Conservation (phyloP, 345 rosid species). For the Streptanthus diversifolius region DNA sequence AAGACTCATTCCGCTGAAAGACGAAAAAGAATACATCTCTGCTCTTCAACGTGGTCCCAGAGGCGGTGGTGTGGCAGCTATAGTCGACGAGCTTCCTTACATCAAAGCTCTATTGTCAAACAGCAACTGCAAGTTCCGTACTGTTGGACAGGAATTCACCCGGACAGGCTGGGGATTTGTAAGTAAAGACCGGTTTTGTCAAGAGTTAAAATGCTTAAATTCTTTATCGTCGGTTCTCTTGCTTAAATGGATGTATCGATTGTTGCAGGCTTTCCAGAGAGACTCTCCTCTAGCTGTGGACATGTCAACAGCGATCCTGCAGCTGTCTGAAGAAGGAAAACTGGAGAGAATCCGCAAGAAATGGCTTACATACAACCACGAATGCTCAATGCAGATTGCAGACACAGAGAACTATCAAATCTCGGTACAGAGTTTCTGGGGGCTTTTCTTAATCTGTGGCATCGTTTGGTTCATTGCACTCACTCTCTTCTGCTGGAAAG, state of each 20-base stretch:
- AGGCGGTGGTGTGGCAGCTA: slow-evolving; percentile 77
- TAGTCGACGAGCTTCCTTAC: slow-evolving; percentile 94
- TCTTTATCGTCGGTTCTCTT: no score
- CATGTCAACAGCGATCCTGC: slow-evolving; percentile 81
- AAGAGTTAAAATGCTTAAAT: no score
- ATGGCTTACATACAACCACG: slow-evolving; percentile 52
- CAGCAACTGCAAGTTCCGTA: slow-evolving; percentile 60
- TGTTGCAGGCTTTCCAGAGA: slow-evolving; percentile 78
- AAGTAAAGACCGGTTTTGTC: slow-evolving; percentile 38
- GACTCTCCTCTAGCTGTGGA: slow-evolving; percentile 91
- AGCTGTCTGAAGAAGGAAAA: slow-evolving; percentile 80
- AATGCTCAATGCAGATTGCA: slow-evolving; percentile 46
- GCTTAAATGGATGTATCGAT: neutral
- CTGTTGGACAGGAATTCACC: slow-evolving; percentile 88
- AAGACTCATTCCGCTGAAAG: slow-evolving; percentile 52
- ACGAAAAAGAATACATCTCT: slow-evolving; percentile 43
- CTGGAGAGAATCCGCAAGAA: slow-evolving; percentile 73
- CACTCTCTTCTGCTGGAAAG: slow-evolving; percentile 46
- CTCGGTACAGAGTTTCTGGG: slow-evolving; percentile 79
- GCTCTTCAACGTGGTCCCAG: slow-evolving; percentile 63
- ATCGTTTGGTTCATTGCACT: slow-evolving; percentile 58
- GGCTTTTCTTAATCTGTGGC: slow-evolving; percentile 79
- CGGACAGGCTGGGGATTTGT: slow-evolving; percentile 97
- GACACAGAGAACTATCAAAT: slow-evolving; percentile 45
- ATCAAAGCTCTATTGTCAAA: slow-evolving; percentile 68